Evolutionary conservation across 2,329 filamentous ascomycete genomes (phyloP).

Genomic region (Calonectria montana): DNA sequence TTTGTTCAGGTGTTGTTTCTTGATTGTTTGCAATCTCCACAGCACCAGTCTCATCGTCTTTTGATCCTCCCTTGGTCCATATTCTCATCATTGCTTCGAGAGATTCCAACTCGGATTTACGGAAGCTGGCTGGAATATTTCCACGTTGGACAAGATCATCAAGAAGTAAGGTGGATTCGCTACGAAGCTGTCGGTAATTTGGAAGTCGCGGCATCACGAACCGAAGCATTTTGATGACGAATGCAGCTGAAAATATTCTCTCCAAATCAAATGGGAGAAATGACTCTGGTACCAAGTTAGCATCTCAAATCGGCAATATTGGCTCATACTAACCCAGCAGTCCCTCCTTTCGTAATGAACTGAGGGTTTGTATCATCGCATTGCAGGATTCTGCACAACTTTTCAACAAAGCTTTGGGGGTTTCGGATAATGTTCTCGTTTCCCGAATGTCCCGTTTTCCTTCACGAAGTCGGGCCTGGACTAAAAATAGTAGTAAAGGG

Average conservation of each 20-base stretch:
- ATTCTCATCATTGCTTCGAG: constrained; percentile 14
- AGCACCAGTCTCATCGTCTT: not conserved
- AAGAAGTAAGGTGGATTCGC: constrained; percentile 11
- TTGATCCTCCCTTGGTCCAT: constrained; percentile 5
- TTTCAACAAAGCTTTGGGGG: constrained; percentile 10
- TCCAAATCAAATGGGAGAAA: constrained; percentile 23
- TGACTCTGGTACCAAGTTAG: not conserved
- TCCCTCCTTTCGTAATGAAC: constrained; percentile 6
- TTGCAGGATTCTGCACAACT: constrained; percentile 18
- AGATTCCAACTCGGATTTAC: constrained; percentile 17
- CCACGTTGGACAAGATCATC: constrained; percentile 13
- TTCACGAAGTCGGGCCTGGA: constrained; percentile 2
- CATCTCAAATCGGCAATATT: not conserved
- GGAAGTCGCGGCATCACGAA: constrained; percentile 15
- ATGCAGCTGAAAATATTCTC: constrained; percentile 21
- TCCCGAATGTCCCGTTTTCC: not conserved
- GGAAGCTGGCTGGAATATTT: constrained; percentile 15
- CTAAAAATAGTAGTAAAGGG: constrained; percentile 13
- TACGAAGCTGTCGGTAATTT: not conserved
- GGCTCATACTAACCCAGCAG: not conserved
- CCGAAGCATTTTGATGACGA: constrained; percentile 13
- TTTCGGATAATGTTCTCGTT: constrained; percentile 14
- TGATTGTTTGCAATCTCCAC: not conserved
- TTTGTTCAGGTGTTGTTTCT: not conserved
- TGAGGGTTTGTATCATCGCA: constrained; percentile 16